Evolutionary conservation across 176 grass and related monocot species (phyloP), one percentile per base, ranked within the genome.

Genomic region (Saccharum spontaneum): DNA sequence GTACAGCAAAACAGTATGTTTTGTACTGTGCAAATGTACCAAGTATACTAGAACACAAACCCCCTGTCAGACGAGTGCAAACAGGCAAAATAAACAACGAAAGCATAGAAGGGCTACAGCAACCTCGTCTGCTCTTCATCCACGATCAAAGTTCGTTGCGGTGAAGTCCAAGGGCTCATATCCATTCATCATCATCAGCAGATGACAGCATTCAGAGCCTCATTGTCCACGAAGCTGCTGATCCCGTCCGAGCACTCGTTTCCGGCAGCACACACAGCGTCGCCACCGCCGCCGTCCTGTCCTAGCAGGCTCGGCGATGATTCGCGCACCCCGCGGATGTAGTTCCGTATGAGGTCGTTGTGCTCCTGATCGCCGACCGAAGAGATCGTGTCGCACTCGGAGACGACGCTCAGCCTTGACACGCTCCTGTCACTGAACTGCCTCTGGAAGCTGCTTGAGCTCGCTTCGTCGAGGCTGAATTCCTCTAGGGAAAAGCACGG

Each of bases 371-470:
- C 82, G 1, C 48, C 70, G 1, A 50, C 68, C 0, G 84, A 83
- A 83, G 84, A 90, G 57, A 79, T 5, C 6, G 64, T 83, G 45
- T 69, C 84, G 26, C 74, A 90, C 24, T 90, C 84, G 43, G 84
- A 78, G 28, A 87, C 84, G 46, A 14, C 34, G 23, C 88, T 87
- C 74, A 90, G 18, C 80, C 55, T 88, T 0, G 82, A 91, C 26
- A 83, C 91, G 33, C 87, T 88, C 61, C 80, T 67, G 45, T 82
- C 78, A 17, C 91, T 89, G 78, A 88, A 82, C 70, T 92, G 90
- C 61, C 83, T 84, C 48, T 90, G 80, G 55, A 92, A 89, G 62
- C 24, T 67, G 30, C 75, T 49, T 0, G 66, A 24, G 16, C 85
- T 84, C 64, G 16, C 68, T 59, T 90, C 94, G 23, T 76, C 59